A percentile compares a stretch with the other conserved stretches of the same genome.
Conservation (phyloP, 768 basidiomycete species). For the Tricholoma bakamatsutake region DNA sequence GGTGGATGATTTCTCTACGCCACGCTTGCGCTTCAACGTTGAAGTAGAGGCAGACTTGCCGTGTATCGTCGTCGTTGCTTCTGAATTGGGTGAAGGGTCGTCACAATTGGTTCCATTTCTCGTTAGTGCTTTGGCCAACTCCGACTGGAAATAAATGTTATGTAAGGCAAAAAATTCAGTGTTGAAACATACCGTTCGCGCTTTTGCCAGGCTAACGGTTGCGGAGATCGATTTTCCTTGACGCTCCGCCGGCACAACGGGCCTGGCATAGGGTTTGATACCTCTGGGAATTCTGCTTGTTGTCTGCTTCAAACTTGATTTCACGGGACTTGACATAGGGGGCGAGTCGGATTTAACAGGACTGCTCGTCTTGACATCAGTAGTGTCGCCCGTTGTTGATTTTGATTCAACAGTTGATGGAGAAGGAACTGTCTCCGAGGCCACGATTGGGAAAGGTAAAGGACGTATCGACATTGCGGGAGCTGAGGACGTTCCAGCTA, state of each 20-base stretch:
- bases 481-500: constrained; percentile 1
- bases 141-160: not conserved
- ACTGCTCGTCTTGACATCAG: not conserved
- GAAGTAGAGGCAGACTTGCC: constrained; percentile 5
- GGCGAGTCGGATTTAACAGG: constrained; percentile 16
- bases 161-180: not conserved
- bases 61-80: not conserved
- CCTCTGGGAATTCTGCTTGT: constrained; percentile 60
- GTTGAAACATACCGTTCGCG: not conserved
- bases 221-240: constrained; percentile 8
- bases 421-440: constrained; percentile 9
- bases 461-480: constrained; percentile 4
- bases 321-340: constrained; percentile 26
- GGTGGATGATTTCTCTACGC: constrained; percentile 23
- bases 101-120: not conserved
- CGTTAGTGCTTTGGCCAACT: not conserved
- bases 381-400: constrained; percentile 7
- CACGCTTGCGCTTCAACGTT: constrained; percentile 38
- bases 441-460: constrained; percentile 33
- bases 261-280: constrained; percentile 53
- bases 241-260: constrained; percentile 12
- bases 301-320: constrained; percentile 44
- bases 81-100: not conserved
- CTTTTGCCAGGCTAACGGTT: constrained; percentile 11
- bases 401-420: constrained; percentile 28